A percentile compares a stretch with the other conserved stretches of the same genome.
Conservation (phyloP, 148 eudicot genomes). For the Limonium bicolor region DNA sequence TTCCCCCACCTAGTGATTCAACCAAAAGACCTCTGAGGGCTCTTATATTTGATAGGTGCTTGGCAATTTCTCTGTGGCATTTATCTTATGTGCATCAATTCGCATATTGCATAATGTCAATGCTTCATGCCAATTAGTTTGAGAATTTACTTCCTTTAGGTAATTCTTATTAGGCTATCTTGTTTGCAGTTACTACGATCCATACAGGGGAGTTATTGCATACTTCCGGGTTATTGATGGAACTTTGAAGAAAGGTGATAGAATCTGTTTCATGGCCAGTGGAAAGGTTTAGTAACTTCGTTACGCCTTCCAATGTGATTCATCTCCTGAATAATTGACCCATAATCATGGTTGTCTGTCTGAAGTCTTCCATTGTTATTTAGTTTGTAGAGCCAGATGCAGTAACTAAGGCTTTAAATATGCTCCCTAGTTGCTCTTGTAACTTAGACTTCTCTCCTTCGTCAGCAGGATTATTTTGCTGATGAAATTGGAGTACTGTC, state of each 20-base stretch:
- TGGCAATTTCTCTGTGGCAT: no score
- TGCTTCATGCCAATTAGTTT: background rate
- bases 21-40: conserved; percentile 75
- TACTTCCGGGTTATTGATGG: conserved; percentile 96
- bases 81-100: no score
- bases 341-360: no score
- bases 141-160: background rate
- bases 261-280: conserved; percentile 81
- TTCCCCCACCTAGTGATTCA: conserved; percentile 72
- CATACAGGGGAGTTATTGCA: conserved; percentile 87
- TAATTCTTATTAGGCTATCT: background rate
- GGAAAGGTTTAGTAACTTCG: conserved; percentile 41
- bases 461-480: conserved; percentile 74
- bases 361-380: no score
- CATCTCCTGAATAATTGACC: no score
- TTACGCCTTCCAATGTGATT: background rate
- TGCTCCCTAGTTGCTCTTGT: no score
- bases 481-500: conserved; percentile 98
- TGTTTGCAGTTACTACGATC: conserved; percentile 85
- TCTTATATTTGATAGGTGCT: conserved; percentile 94
- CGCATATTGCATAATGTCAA: background rate
- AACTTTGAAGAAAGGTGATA: conserved; percentile 82
- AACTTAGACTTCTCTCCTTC: background rate
- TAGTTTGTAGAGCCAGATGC: no score
- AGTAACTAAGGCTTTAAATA: no score